Evolutionary conservation across 2,329 filamentous ascomycete species (phyloP).

Genomic region (Aspergillus floridensis): DNA sequence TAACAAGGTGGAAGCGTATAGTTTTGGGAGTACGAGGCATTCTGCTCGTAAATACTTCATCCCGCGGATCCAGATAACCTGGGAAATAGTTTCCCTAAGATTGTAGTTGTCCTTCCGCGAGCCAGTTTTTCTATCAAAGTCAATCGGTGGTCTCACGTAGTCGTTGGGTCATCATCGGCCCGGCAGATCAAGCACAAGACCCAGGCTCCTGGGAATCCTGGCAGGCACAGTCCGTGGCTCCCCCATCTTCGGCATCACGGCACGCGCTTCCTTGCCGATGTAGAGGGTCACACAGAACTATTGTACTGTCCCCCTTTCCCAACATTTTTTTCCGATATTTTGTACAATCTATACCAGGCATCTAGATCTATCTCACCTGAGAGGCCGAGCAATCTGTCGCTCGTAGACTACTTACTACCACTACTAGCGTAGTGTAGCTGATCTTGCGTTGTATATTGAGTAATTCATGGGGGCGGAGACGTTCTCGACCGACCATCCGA

Average conservation of each 20-base stretch:
- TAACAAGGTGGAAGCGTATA: no score
- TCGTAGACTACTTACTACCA: no score
- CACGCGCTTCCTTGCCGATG: conserved; percentile 6
- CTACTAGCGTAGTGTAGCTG: background rate
- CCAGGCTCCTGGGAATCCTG: no score
- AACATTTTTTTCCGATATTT: no score
- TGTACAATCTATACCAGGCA: no score
- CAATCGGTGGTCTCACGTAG: background rate
- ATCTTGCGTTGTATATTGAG: background rate
- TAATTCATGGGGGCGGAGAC: background rate
- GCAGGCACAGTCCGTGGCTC: background rate
- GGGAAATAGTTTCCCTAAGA: background rate
- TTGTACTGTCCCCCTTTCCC: background rate
- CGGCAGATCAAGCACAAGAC: conserved; percentile 13
- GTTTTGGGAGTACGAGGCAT: background rate
- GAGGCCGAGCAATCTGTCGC: no score
- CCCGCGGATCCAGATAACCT: background rate
- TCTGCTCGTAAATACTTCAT: background rate
- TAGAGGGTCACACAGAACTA: background rate
- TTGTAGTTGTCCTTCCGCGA: background rate
- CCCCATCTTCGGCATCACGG: conserved; percentile 10
- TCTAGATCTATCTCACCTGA: no score
- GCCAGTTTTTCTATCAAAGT: background rate
- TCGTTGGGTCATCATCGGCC: conserved; percentile 14
- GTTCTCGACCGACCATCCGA: conserved; percentile 4